phyloP scores from a whole-genome alignment of 148 eudicot species.

The Agrostemma githago region DNA sequence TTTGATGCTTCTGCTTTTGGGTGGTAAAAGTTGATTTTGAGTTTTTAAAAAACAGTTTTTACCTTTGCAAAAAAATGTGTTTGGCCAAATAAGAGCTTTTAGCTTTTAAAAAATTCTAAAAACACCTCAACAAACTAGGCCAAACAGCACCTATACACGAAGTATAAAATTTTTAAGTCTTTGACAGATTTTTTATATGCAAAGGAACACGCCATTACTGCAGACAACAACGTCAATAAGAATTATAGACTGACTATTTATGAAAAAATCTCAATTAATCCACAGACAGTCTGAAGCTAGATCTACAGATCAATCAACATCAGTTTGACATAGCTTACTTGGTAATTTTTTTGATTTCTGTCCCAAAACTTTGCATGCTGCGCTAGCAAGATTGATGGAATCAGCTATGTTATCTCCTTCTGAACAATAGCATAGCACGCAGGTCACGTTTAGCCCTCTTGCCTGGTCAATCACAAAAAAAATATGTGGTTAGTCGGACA shows the following conservation, averaged over 20 bases:
- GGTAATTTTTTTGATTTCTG: constrained; percentile 29
- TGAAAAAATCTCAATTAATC: not conserved
- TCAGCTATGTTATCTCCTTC: constrained; percentile 97
- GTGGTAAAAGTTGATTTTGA: too few relatives aligned
- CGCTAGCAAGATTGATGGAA: constrained; percentile 77
- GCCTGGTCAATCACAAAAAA: constrained; percentile 45
- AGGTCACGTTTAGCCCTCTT: constrained; percentile 86
- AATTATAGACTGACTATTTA: not conserved
- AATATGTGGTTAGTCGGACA: not conserved
- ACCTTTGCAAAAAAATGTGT: too few relatives aligned
- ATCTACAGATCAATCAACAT: not conserved
- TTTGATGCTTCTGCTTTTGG: too few relatives aligned
- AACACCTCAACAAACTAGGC: too few relatives aligned
- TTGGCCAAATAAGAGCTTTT: too few relatives aligned
- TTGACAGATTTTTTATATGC: not conserved
- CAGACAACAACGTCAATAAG: not conserved
- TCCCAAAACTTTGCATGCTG: constrained; percentile 53
- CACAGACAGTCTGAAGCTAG: constrained; percentile 4
- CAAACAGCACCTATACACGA: not conserved
- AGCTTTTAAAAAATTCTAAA: too few relatives aligned
- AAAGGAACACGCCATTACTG: not conserved
- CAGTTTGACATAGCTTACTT: constrained; percentile 35
- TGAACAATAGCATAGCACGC: constrained; percentile 89
- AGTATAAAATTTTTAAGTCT: not conserved
- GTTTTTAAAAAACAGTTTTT: too few relatives aligned